phyloP scores from a whole-genome alignment of 352 stramenopile genomes.

The Albugo candida region DNA sequence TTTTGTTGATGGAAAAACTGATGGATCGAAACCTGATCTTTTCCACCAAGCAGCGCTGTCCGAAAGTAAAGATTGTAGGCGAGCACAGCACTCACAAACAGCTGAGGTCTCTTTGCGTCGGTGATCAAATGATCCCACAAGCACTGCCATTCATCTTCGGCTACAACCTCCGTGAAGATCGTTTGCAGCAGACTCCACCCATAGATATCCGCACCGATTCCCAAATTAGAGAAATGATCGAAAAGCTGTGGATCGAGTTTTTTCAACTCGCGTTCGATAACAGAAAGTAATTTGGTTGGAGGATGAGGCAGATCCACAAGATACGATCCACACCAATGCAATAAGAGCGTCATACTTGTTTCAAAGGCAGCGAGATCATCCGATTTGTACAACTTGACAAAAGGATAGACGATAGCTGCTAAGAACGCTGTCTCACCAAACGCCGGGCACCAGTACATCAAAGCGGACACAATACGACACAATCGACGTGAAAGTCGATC shows the following conservation, averaged over 20 bases:
- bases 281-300: slow-evolving; percentile 39
- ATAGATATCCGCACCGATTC: slow-evolving; percentile 39
- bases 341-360: slow-evolving; percentile 60
- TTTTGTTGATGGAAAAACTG: slow-evolving; percentile 79
- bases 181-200: slow-evolving; percentile 75
- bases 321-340: slow-evolving; percentile 70
- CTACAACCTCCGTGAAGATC: slow-evolving; percentile 79
- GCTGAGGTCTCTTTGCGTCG: slow-evolving; percentile 31
- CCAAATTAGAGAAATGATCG: slow-evolving; percentile 51
- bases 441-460: slow-evolving; percentile 83
- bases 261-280: slow-evolving; percentile 55
- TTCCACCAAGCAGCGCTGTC: slow-evolving; percentile 26
- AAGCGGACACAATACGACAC: slow-evolving; percentile 54
- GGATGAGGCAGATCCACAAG: slow-evolving; percentile 70
- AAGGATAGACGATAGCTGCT: slow-evolving; percentile 71
- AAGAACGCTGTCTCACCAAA: slow-evolving; percentile 74
- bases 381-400: slow-evolving; percentile 68
- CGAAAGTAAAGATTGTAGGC: slow-evolving; percentile 59
- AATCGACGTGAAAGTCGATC: slow-evolving; percentile 52
- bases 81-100: slow-evolving; percentile 35
- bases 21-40: slow-evolving; percentile 41
- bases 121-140: slow-evolving; percentile 81
- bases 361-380: slow-evolving; percentile 84
- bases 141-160: slow-evolving; percentile 69
- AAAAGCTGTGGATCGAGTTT: slow-evolving; percentile 44